Conservation (phyloP, 768 basidiomycete genomes). For the Auricularia cornea region DNA sequence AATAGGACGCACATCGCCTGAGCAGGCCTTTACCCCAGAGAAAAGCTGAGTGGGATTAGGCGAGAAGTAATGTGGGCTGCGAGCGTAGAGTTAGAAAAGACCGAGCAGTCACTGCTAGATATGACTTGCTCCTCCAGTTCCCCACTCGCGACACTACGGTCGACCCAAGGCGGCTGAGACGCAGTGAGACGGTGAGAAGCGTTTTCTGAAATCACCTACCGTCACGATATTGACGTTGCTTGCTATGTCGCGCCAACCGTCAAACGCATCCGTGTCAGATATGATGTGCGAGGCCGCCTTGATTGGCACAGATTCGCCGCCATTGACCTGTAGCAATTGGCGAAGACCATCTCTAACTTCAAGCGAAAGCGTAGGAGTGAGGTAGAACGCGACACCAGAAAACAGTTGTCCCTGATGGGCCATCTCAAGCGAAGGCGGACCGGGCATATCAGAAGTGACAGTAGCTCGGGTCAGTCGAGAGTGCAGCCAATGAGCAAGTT, state of each 20-base stretch:
- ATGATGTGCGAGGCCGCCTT: slow-evolving; percentile 46
- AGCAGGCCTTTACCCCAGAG: slow-evolving; percentile 71
- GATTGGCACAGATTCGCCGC: slow-evolving; percentile 31
- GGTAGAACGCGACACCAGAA: slow-evolving; percentile 5
- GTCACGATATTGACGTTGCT: slow-evolving; percentile 30
- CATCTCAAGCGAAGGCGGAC: too few species aligned
- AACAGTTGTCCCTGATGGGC: slow-evolving; percentile 4
- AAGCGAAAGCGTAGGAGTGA: slow-evolving; percentile 6
- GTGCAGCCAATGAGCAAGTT: too few species aligned
- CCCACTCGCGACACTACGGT: slow-evolving; percentile 50
- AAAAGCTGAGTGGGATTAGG: slow-evolving; percentile 72
- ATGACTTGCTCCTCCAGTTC: slow-evolving; percentile 46
- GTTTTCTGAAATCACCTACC: slow-evolving; percentile 16
- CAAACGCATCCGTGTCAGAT: slow-evolving; percentile 45
- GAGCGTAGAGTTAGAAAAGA: neutral
- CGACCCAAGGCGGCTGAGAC: slow-evolving; percentile 56
- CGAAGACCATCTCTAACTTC: slow-evolving; percentile 30
- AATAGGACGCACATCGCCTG: slow-evolving; percentile 44
- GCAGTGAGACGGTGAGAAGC: slow-evolving; percentile 9
- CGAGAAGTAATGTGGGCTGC: slow-evolving; percentile 56
- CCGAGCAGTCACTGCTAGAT: neutral
- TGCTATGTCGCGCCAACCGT: slow-evolving; percentile 42
- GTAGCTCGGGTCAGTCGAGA: too few species aligned
- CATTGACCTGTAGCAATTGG: slow-evolving; percentile 43
- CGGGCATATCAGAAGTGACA: too few species aligned